phyloP scores from a whole-genome alignment of 306 rosid genomes.

The Castanea mollissima region DNA sequence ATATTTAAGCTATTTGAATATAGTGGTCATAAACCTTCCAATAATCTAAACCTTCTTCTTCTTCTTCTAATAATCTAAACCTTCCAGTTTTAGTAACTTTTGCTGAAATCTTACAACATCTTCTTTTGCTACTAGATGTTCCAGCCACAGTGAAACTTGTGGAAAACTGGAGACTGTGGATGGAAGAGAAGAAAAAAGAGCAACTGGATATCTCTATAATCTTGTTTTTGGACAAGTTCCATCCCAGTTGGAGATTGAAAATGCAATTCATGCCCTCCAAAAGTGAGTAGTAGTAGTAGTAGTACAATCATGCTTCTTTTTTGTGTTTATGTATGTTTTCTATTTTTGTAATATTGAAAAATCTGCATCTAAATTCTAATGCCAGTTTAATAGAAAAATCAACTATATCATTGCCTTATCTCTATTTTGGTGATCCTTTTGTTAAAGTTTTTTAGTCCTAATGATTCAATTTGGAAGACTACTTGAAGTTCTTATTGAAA shows the following conservation, averaged over 20 bases:
- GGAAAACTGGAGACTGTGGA: not conserved
- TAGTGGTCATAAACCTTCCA: not conserved
- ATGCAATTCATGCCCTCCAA: slow-evolving; percentile 46
- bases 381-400: not conserved
- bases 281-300: slow-evolving; percentile 34
- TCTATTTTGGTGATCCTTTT: too few species aligned
- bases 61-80: slow-evolving; percentile 22
- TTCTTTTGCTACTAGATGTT: slow-evolving; percentile 21
- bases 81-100: slow-evolving; percentile 27
- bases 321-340: not conserved
- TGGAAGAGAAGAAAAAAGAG: slow-evolving; percentile 20
- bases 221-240: slow-evolving; percentile 48
- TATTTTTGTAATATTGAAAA: not conserved
- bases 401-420: not conserved
- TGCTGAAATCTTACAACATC: not conserved
- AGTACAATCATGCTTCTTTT: not conserved
- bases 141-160: slow-evolving; percentile 19
- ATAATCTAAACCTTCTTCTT: not conserved
- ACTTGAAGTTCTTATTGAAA: too few species aligned
- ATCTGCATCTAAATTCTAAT: not conserved
- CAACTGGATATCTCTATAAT: slow-evolving; percentile 13
- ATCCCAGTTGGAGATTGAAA: slow-evolving; percentile 52
- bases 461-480: too few species aligned
- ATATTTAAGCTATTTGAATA: not conserved
- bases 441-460: too few species aligned